Conservation (phyloP, 2,329 filamentous ascomycete species). For the Fusarium sterilihyphosum region DNA sequence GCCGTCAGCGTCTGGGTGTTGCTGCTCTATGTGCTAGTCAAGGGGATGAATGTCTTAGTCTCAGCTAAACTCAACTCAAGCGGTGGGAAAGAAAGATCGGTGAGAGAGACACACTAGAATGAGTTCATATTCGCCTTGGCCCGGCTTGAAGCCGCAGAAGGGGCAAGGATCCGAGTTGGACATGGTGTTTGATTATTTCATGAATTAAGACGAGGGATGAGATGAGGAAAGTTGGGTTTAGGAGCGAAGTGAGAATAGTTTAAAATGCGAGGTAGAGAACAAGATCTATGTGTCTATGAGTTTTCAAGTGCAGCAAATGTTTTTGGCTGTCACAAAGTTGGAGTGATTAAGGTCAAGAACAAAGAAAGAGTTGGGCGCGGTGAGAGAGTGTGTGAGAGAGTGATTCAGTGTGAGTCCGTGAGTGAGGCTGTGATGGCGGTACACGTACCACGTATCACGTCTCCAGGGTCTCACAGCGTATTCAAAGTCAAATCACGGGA, state of each 20-base stretch:
- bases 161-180: conserved; percentile 42
- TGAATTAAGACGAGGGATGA: background rate
- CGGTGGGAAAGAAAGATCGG: background rate
- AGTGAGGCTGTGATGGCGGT: conserved; percentile 33
- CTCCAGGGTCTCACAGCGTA: background rate
- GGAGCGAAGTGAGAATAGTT: background rate
- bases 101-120: conserved; percentile 44
- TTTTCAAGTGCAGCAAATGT: background rate
- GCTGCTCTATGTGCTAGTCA: conserved; percentile 44
- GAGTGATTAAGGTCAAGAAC: background rate
- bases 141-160: conserved; percentile 49
- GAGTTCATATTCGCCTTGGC: conserved; percentile 48
- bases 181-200: conserved; percentile 11
- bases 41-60: conserved; percentile 21
- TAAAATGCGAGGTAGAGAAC: background rate
- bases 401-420: conserved; percentile 1
- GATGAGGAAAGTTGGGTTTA: background rate
- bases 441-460: conserved; percentile 20
- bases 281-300: background rate
- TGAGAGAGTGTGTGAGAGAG: background rate
- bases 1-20: conserved; percentile 38
- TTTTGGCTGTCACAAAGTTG: background rate
- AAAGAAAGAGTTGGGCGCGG: conserved; percentile 20
- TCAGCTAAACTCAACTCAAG: background rate
- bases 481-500: background rate